Base-by-base conservation (phyloP, 1,139 yeast species). In the Protomyces inundatus region DNA sequence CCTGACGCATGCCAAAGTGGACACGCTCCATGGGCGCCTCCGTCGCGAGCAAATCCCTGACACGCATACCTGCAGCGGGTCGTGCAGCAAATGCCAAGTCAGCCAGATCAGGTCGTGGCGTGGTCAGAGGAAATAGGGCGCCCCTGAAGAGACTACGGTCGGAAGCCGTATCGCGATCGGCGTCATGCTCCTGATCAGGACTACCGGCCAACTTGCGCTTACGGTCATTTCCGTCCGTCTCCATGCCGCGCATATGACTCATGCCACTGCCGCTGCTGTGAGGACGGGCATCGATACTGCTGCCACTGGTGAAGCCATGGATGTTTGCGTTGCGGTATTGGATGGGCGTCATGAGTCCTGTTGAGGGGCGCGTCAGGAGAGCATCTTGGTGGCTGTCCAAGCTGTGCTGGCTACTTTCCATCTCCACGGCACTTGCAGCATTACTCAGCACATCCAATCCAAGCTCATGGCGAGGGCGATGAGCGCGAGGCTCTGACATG, bases 361-460 rank as follows among this genome's bases (percentile, higher is more conserved):
- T 42, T 14, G 48, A 42, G 7, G 48, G 48, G 10, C 48, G 16
- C 23, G 48, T 42, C 33, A 42, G 23, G 4, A 42, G 16, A 14
- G 48, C 48, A 23, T 42, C 48, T 14, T 42, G 48, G 16, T 42
- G 48, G 48, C 48, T 16, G 48, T 42, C 48, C 4, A 9, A 14
- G 10, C 48, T 42, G 48, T 42, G 48, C 12, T 42, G 48, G 4
- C 48, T 42, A 30, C 48, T 42, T 16, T 42, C 48, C 40, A 58
- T 42, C 60, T 55, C 53, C 12, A 45, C 60, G 9, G 54, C 52
- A 3, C 62, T 55, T 14, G 62, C 62, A 9, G 62, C 62, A 52
- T 52, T 55, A 42, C 62, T 58, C 36, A 58, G 56, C 6, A 58
- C 62, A 32, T 52, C 62, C 30, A 58, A 56, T 3, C 62, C 62